These are phyloP conservation scores for Dothideomycetes sp. DNA, from an alignment of 2,329 filamentous ascomycete genomes.

Conservation along the genomic window DNA sequence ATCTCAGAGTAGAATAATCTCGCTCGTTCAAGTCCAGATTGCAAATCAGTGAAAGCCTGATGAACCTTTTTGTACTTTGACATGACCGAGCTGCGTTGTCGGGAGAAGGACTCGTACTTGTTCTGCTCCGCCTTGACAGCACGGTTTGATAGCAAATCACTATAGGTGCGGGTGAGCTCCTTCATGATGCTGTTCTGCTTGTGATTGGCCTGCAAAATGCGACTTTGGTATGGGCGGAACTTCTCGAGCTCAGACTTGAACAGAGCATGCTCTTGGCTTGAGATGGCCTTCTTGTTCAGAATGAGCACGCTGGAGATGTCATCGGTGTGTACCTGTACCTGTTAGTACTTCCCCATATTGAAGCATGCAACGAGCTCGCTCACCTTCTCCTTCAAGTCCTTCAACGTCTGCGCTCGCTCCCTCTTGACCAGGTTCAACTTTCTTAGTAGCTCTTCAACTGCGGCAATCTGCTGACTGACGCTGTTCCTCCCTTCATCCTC, in stretches of 20 bases:
- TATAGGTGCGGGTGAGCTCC: constrained; percentile 80
- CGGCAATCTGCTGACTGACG: constrained; percentile 78
- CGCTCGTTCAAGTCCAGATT: constrained; percentile 74
- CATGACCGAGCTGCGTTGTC: constrained; percentile 70
- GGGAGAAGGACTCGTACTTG: constrained; percentile 82
- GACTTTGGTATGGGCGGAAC: constrained; percentile 83
- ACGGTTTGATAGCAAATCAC: constrained; percentile 82
- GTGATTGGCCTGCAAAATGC: constrained; percentile 84
- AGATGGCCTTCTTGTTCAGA: constrained; percentile 91
- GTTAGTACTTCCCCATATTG: background rate
- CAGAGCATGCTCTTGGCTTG: constrained; percentile 81
- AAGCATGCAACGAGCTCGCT: constrained; percentile 14
- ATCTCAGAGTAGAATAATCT: constrained; percentile 94
- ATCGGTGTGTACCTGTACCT: constrained; percentile 71
- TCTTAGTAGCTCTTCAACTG: constrained; percentile 81
- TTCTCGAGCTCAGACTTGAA: constrained; percentile 98
- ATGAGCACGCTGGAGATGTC: constrained; percentile 97
- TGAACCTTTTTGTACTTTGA: constrained; percentile 83
- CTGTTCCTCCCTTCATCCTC: constrained; percentile 75
- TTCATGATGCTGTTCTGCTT: constrained; percentile 93
- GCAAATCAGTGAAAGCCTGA: constrained; percentile 83
- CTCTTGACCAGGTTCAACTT: constrained; percentile 87
- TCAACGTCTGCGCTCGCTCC: constrained; percentile 82
- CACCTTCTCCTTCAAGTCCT: constrained; percentile 96
- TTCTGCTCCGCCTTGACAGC: constrained; percentile 86